Base-by-base conservation (phyloP, 2,329 filamentous ascomycete species). In the Colletotrichum neosansevieriae region DNA sequence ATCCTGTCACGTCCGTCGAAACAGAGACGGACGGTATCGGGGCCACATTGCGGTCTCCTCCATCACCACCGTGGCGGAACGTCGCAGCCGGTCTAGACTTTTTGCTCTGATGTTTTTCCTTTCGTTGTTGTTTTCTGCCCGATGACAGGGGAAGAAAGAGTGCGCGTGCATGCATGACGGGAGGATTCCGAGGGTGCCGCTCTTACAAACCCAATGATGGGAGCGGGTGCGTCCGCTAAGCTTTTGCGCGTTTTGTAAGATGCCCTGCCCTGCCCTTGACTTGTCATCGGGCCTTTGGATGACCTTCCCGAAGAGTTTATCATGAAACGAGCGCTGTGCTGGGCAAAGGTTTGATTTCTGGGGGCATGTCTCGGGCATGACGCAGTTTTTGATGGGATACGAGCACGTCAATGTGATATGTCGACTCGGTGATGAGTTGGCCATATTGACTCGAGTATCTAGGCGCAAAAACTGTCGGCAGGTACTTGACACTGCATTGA, bases 1-100 rank as follows among this genome's bases (percentile, higher is more conserved):
- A 44, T 50, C 34, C 34, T 54, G 49, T 49, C 61, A 40, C 47
- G 34, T 45, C 21, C 54, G 45, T 44, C 61, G 65, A 65, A 68
- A 68, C 65, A 45, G 19, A 17, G 17, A 38, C 19, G 34, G 17
- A 38, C 19, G 34, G 47, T 59, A 68, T 60, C 61, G 65, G 61
- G 54, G 49, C 54, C 58, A 56, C 51, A 19, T 9, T 24, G 58
- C 21, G 50, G 53, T 47, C 17, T 50, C 24, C 12, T 49, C 32
- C 38, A 38, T 38, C 24, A 38, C 6, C 17, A 17, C 34, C 24
- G 21, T 50, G 49, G 36, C 38, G 13, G 54, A 54, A 44, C 45
- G 54, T 44, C 38, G 38, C 47, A 38, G 42, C 17, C 32, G 58
- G 13, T n/a, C 40, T 34, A 56, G n/a, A 57, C 56, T n/a, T 54